Conservation (phyloP, 306 rosid species). For the Geum urbanum region DNA sequence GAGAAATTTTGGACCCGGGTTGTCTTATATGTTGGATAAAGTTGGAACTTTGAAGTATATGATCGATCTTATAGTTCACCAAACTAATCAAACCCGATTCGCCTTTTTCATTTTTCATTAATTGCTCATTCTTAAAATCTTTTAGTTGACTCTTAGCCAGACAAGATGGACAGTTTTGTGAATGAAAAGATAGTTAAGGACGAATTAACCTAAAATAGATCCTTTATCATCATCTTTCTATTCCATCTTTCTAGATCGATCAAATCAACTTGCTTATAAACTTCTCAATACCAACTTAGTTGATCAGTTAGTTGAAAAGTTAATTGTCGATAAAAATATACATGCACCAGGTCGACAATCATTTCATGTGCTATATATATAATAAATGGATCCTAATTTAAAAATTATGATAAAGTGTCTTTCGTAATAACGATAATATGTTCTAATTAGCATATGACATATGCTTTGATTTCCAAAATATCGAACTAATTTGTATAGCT, state of each 20-base stretch:
- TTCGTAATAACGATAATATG: no score
- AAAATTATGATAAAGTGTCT: no score
- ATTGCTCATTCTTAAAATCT: background rate
- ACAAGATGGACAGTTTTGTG: background rate
- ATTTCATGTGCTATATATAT: no score
- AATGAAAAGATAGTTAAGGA: background rate
- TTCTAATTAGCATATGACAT: no score
- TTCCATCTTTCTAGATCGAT: background rate
- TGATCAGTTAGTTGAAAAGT: no score
- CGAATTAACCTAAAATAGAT: slow-evolving; percentile 1
- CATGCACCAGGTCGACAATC: no score
- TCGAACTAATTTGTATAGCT: no score
- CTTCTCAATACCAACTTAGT: background rate
- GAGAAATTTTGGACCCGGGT: background rate
- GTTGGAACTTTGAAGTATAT: background rate
- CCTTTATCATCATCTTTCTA: background rate
- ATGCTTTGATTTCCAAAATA: no score
- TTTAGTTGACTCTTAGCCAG: background rate
- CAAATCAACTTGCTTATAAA: background rate
- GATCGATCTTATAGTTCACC: background rate
- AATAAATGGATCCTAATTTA: no score
- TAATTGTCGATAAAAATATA: no score
- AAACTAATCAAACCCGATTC: background rate
- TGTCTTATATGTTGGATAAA: background rate
- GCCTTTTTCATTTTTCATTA: background rate